Evolutionary conservation across 2,329 filamentous ascomycete genomes (phyloP).

Genomic region (Sporothrix dimorphospora): DNA sequence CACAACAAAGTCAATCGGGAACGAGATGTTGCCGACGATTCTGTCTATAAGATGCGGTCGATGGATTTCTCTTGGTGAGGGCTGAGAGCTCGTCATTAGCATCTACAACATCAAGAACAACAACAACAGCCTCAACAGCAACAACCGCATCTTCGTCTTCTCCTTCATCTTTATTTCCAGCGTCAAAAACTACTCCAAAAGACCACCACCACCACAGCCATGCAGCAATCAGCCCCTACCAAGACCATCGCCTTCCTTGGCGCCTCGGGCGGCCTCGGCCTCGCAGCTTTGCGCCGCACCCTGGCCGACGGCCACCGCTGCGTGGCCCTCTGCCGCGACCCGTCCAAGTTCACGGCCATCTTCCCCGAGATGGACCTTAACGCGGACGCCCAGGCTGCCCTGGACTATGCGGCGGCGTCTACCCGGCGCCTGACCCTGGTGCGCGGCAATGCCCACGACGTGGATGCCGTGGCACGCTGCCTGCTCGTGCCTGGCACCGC

Average conservation of each 20-base stretch:
- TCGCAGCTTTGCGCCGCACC: conserved; percentile 50
- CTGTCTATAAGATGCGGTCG: not conserved
- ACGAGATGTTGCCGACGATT: not conserved
- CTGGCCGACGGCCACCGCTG: conserved; percentile 52
- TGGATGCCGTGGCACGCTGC: conserved; percentile 28
- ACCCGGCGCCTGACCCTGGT: conserved; percentile 48
- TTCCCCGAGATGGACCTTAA: not conserved
- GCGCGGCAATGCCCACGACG: conserved; percentile 53
- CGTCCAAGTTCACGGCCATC: conserved; percentile 48
- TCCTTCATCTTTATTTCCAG: not conserved
- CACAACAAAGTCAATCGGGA: not conserved
- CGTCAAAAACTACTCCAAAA: conserved; percentile 37
- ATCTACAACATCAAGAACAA: not conserved
- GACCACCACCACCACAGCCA: not conserved
- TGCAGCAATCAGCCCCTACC: not conserved
- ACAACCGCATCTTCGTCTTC: not conserved
- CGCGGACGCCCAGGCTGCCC: not conserved
- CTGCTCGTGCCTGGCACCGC: conserved; percentile 39
- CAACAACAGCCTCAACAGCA: not conserved
- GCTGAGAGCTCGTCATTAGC: not conserved
- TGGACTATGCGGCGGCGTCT: conserved; percentile 19
- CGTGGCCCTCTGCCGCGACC: conserved; percentile 54
- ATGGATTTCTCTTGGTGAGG: not conserved
- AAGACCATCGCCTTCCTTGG: conserved; percentile 54
- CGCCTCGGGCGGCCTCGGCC: conserved; percentile 54